Base-by-base conservation (phyloP, 345 rosid genomes). In the Sonneratia caseolaris region DNA sequence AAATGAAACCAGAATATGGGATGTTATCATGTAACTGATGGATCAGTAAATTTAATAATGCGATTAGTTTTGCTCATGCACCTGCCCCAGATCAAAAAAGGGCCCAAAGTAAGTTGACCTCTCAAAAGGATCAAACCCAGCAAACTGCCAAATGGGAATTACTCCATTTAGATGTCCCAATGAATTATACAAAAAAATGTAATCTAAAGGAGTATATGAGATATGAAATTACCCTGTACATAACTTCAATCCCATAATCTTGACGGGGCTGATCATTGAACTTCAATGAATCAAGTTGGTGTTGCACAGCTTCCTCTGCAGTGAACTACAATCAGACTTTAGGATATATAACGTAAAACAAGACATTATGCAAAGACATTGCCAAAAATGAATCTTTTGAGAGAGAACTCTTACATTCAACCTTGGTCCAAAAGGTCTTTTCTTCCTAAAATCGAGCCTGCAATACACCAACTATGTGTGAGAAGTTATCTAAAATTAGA, bases 91-190 rank as follows among this genome's bases (percentile, higher is more conserved):
- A 81, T 94, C 96, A 64, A 88, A 91, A 82, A 87, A 84, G 53
- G 97, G 97, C 37, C 98, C 98, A n/a, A 91, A 91, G 73, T 94
- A 94, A 1, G 90, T 84, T 0, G 97, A 94, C 74, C 98, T 88
- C 82, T 91, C 97, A 69, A 91, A 91, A 27, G 97, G 98, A 78
- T 94, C 98, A 48, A 94, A 91, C 74, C 98, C 97, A 73, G 98
- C 97, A 84, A 94, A 91, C 98, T 91, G 84, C 24, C 43, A 66
- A 64, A 43, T 79, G 74, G 68, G 74, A 56, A 68, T 9, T 70
- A 73, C 42, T 8, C 27, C 16, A 3, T 14, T 66, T 42, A 71
- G 70, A 7, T 74, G 37, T 47, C 53, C 67, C 19, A 36, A 51
- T 35, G 21, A 53, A 37, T 35, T 35, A 47, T 24, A 47, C 10